These are phyloP conservation scores for Clarireedia hainanense DNA, from an alignment of 2,329 filamentous ascomycete genomes.

Conservation along the genomic window DNA sequence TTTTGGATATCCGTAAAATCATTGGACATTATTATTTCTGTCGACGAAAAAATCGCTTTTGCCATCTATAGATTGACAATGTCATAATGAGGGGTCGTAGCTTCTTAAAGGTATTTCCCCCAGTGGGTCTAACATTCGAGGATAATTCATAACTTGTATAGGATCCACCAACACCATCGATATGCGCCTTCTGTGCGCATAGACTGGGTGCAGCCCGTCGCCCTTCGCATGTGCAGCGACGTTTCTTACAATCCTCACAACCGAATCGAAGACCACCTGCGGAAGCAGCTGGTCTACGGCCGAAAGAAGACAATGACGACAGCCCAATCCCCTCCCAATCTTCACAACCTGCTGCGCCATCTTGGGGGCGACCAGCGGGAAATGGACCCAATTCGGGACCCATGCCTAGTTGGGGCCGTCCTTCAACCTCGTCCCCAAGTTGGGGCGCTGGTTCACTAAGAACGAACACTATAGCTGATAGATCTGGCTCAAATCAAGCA, in stretches of 20 bases:
- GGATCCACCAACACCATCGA: slow-evolving; percentile 23
- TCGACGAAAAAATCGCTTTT: slow-evolving; percentile 1
- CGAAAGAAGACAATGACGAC: slow-evolving; percentile 11
- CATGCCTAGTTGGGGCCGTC: slow-evolving; percentile 8
- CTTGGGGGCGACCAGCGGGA: slow-evolving; percentile 14
- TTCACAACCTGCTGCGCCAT: slow-evolving; percentile 3
- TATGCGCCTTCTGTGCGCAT: slow-evolving; percentile 30
- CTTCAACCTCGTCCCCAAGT: neutral
- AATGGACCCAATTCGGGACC: slow-evolving; percentile 4
- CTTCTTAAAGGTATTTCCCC: slow-evolving; percentile 21
- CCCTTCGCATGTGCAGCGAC: slow-evolving; percentile 26
- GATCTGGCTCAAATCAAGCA: neutral
- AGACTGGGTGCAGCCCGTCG: slow-evolving; percentile 23
- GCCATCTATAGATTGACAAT: slow-evolving; percentile 16
- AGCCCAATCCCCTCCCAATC: neutral
- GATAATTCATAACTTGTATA: slow-evolving; percentile 8
- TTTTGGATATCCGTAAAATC: slow-evolving; percentile 15
- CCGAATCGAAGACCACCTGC: slow-evolving; percentile 19
- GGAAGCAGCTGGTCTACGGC: slow-evolving; percentile 13
- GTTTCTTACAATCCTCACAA: slow-evolving; percentile 28
- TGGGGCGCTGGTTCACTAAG: neutral
- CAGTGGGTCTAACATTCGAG: neutral
- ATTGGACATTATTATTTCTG: neutral
- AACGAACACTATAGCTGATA: neutral
- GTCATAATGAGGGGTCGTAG: slow-evolving; percentile 24